Percentiles rank a stretch among this genome's conserved stretches.
These are phyloP conservation scores for Paratinospora sagittata DNA, from an alignment of 164 flowering plant genomes.

Conservation along the genomic window DNA sequence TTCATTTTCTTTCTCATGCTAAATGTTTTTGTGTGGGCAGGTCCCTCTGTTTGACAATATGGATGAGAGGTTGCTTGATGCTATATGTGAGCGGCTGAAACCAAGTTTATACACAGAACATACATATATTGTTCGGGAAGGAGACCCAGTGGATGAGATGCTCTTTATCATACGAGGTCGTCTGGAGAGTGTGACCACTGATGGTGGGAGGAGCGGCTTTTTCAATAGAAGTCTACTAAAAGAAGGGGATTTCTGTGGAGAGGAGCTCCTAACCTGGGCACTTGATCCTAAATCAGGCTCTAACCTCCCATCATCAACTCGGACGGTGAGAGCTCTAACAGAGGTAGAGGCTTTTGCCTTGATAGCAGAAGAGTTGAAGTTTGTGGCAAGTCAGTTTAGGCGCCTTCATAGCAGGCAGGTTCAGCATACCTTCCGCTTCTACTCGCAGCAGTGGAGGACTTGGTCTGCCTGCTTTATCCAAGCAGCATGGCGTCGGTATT, in stretches of 20 bases:
- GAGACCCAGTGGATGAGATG: constrained; percentile 99
- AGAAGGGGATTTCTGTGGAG: constrained; percentile 97
- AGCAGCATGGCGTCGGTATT: constrained; percentile 91
- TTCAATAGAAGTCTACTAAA: constrained; percentile 74
- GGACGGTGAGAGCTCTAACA: constrained; percentile 79
- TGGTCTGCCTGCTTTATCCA: constrained; percentile 99
- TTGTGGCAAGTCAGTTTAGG: constrained; percentile 93
- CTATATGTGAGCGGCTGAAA: constrained; percentile 90
- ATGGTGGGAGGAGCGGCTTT: constrained; percentile 95
- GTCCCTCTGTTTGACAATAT: constrained; percentile 90
- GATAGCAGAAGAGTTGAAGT: constrained; percentile 80
- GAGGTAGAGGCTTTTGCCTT: constrained; percentile 97
- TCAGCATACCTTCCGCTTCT: constrained; percentile 93
- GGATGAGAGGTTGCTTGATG: constrained; percentile 97
- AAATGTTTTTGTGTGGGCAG: constrained; percentile 26
- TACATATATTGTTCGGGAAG: constrained; percentile 83
- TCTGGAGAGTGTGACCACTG: constrained; percentile 90
- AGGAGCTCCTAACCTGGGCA: constrained; percentile 97
- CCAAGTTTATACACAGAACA: constrained; percentile 76
- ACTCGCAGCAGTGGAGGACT: constrained; percentile 99
- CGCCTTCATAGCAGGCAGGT: constrained; percentile 96
- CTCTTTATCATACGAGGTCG: constrained; percentile 93
- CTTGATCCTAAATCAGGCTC: constrained; percentile 83
- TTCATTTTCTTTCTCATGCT: not conserved
- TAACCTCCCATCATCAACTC: constrained; percentile 87